Percentiles rank a stretch among this genome's conserved stretches.
Evolutionary conservation across 768 basidiomycete genomes (phyloP).

Genomic region (Tulasnella sp.): DNA sequence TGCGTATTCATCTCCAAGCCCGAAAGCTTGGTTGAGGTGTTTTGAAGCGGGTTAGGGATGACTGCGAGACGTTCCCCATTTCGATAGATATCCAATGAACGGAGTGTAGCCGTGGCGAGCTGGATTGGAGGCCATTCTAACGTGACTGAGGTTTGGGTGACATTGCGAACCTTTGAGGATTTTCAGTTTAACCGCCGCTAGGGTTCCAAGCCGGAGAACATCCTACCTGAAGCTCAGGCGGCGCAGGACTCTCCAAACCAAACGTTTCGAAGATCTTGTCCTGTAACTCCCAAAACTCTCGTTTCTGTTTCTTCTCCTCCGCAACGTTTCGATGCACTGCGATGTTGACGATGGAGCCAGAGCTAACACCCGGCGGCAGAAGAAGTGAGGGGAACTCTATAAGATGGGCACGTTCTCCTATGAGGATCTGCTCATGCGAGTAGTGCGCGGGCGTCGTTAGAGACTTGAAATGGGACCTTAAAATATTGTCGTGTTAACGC

Average conservation of each 20-base stretch:
- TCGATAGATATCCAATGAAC: slow-evolving; percentile 88
- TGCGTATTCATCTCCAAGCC: slow-evolving; percentile 76
- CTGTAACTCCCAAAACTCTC: slow-evolving; percentile 82
- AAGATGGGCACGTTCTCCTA: slow-evolving; percentile 90
- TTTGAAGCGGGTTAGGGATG: slow-evolving; percentile 75
- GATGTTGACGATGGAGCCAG: slow-evolving; percentile 97
- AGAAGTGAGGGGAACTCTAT: slow-evolving; percentile 98
- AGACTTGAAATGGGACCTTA: background rate
- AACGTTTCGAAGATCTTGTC: slow-evolving; percentile 70
- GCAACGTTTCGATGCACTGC: slow-evolving; percentile 81
- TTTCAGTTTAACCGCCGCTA: background rate
- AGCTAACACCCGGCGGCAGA: slow-evolving; percentile 83
- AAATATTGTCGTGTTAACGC: slow-evolving; percentile 31
- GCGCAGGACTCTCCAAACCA: slow-evolving; percentile 60
- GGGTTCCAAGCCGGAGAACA: background rate
- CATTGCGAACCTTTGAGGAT: slow-evolving; percentile 66
- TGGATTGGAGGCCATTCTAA: slow-evolving; percentile 89
- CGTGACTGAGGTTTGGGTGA: slow-evolving; percentile 95
- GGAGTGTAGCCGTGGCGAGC: slow-evolving; percentile 79
- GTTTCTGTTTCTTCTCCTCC: slow-evolving; percentile 78
- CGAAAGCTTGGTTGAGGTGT: slow-evolving; percentile 84
- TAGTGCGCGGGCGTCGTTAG: background rate
- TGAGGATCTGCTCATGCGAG: slow-evolving; percentile 59
- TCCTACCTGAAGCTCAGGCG: slow-evolving; percentile 69
- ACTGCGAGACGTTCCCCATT: slow-evolving; percentile 83